These are phyloP conservation scores for Talaromyces rugulosus DNA, from an alignment of 2,329 filamentous ascomycete genomes.

Conservation along the genomic window DNA sequence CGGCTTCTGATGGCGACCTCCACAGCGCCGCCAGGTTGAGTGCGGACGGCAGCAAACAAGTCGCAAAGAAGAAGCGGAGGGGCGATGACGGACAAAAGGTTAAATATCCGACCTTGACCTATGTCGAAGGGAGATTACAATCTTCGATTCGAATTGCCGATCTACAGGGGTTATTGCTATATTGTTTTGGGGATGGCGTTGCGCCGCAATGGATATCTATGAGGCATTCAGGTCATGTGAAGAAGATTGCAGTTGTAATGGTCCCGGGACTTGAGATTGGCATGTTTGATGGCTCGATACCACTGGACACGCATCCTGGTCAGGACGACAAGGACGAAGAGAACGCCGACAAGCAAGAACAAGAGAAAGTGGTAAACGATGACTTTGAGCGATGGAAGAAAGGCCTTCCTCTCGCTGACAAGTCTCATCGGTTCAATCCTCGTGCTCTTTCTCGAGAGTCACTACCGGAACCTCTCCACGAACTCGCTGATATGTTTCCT, in stretches of 20 bases:
- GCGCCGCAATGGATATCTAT: slow-evolving; percentile 62
- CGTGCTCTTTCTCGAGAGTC: slow-evolving; percentile 24
- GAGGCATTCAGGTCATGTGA: slow-evolving; percentile 51
- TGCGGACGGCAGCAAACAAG: neutral
- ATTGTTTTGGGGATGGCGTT: slow-evolving; percentile 58
- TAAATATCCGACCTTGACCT: slow-evolving; percentile 52
- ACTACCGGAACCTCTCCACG: slow-evolving; percentile 52
- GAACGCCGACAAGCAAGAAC: slow-evolving; percentile 1
- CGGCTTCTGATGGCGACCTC: neutral
- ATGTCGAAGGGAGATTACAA: slow-evolving; percentile 52
- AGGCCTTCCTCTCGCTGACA: slow-evolving; percentile 31
- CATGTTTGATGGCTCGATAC: slow-evolving; percentile 69
- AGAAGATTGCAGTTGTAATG: slow-evolving; percentile 84
- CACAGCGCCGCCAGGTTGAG: neutral
- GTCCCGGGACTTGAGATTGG: slow-evolving; percentile 84
- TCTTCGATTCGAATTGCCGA: slow-evolving; percentile 55
- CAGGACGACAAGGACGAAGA: slow-evolving; percentile 17
- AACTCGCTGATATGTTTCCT: slow-evolving; percentile 76
- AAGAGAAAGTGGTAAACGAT: slow-evolving; percentile 19
- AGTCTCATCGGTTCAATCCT: slow-evolving; percentile 31
- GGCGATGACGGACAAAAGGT: slow-evolving; percentile 38
- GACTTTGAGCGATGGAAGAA: slow-evolving; percentile 39
- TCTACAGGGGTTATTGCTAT: slow-evolving; percentile 56
- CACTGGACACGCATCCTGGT: slow-evolving; percentile 24
- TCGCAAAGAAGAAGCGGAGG: slow-evolving; percentile 24